These are phyloP conservation scores for Vitis hybrid DNA, from an alignment of 177 flowering plant species.

Conservation along the genomic window DNA sequence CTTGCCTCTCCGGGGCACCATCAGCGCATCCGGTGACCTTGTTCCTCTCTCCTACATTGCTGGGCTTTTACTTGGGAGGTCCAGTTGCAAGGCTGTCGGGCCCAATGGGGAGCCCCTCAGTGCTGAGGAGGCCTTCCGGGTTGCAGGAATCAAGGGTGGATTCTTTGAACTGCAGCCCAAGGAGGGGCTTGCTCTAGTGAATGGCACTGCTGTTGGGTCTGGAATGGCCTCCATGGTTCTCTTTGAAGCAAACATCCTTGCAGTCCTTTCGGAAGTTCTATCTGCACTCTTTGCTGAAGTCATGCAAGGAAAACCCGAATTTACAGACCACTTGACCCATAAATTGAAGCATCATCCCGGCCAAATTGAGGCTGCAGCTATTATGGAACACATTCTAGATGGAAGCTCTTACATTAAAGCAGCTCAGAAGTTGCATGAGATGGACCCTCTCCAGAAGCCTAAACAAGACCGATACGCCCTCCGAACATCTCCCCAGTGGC, in stretches of 20 bases:
- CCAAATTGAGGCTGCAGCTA: conserved; percentile 72
- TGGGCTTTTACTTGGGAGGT: conserved; percentile 59
- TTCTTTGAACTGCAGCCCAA: conserved; percentile 66
- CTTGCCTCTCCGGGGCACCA: conserved; percentile 63
- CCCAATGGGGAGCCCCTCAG: conserved; percentile 39
- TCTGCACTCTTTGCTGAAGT: conserved; percentile 66
- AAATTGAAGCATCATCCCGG: conserved; percentile 72
- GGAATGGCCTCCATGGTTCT: conserved; percentile 58
- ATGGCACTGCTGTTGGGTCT: conserved; percentile 73
- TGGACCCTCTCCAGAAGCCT: conserved; percentile 61
- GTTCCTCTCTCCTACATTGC: conserved; percentile 71
- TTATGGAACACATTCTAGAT: conserved; percentile 62
- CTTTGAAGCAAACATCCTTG: conserved; percentile 53
- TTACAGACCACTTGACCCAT: conserved; percentile 64
- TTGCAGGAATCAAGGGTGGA: conserved; percentile 41
- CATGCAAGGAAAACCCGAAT: conserved; percentile 68
- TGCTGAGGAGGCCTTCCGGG: conserved; percentile 38
- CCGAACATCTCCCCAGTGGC: conserved; percentile 68
- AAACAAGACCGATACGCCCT: conserved; percentile 68
- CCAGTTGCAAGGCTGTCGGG: conserved; percentile 49
- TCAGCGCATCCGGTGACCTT: conserved; percentile 69
- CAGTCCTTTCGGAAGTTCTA: conserved; percentile 43
- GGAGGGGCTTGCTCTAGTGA: conserved; percentile 65
- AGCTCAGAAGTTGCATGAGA: conserved; percentile 48
- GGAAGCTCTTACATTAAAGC: conserved; percentile 51